A percentile compares a stretch with the other conserved stretches of the same genome.
Conservation (phyloP, 2,329 filamentous ascomycete genomes). For the Emergomyces orientalis region DNA sequence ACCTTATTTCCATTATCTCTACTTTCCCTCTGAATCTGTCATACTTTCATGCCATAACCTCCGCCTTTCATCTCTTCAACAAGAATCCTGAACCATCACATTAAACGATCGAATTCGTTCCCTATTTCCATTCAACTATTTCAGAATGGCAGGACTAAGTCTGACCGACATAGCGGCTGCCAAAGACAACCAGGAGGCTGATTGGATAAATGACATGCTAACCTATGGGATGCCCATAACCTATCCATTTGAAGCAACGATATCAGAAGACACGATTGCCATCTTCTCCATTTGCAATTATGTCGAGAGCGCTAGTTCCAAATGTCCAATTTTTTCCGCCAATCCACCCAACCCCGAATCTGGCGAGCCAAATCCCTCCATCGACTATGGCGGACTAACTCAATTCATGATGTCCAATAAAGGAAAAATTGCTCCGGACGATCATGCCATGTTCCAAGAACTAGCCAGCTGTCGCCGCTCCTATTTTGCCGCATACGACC, state of each 20-base stretch:
- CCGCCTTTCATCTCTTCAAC: not conserved
- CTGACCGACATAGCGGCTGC: not conserved
- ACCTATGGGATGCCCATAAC: not conserved
- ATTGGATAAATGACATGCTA: not conserved
- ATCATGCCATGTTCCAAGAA: constrained; percentile 3
- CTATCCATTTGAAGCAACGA: not conserved
- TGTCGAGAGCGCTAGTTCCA: constrained; percentile 4
- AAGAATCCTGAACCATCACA: not conserved
- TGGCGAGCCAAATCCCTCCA: constrained; percentile 11
- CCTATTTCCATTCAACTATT: no score
- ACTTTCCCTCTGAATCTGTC: no score
- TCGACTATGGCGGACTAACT: constrained; percentile 13
- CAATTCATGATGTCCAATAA: constrained; percentile 3
- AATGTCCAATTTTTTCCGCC: not conserved
- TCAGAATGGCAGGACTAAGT: not conserved
- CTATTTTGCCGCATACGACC: constrained; percentile 10
- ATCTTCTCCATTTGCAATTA: constrained; percentile 2
- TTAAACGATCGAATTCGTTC: not conserved
- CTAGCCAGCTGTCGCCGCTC: constrained; percentile 3
- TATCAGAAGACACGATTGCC: constrained; percentile 1
- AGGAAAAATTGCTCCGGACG: constrained; percentile 1
- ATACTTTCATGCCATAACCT: not conserved
- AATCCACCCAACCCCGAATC: constrained; percentile 5
- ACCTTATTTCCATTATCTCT: not conserved
- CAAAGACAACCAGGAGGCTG: not conserved